These are phyloP conservation scores for Solanum habrochaites DNA, from an alignment of 257 asterid species.

Conservation along the genomic window DNA sequence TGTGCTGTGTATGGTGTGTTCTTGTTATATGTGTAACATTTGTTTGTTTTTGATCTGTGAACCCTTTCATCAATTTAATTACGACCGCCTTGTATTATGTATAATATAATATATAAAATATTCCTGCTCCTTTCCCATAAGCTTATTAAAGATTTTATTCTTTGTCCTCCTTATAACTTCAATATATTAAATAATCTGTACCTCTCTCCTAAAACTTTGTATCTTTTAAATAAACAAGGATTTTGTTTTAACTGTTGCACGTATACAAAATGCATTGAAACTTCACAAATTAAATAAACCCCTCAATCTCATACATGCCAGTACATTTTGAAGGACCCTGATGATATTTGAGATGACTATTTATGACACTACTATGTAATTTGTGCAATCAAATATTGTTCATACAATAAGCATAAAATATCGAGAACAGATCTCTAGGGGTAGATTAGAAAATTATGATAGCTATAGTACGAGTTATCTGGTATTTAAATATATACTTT, in stretches of 20 bases:
- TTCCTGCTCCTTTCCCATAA: neutral
- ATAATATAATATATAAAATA: neutral
- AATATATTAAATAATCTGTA: neutral
- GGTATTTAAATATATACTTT: no score
- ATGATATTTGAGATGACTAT: neutral
- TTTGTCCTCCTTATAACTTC: neutral
- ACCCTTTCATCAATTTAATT: neutral
- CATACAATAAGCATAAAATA: neutral
- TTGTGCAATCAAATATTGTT: no score
- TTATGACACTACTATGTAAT: no score
- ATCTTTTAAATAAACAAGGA: neutral
- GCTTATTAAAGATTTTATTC: neutral
- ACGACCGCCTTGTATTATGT: neutral
- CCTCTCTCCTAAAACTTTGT: neutral
- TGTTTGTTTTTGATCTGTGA: constrained; percentile 7
- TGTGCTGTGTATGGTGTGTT: neutral
- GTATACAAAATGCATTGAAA: neutral
- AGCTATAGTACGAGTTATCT: no score
- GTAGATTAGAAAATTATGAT: no score
- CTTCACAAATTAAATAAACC: neutral
- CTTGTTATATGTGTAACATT: constrained; percentile 2
- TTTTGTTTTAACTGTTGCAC: neutral
- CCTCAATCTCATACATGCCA: neutral
- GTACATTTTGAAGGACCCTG: no score
- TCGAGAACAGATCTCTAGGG: no score